Conservation (phyloP, 768 basidiomycete species). For the Boletus sp. region DNA sequence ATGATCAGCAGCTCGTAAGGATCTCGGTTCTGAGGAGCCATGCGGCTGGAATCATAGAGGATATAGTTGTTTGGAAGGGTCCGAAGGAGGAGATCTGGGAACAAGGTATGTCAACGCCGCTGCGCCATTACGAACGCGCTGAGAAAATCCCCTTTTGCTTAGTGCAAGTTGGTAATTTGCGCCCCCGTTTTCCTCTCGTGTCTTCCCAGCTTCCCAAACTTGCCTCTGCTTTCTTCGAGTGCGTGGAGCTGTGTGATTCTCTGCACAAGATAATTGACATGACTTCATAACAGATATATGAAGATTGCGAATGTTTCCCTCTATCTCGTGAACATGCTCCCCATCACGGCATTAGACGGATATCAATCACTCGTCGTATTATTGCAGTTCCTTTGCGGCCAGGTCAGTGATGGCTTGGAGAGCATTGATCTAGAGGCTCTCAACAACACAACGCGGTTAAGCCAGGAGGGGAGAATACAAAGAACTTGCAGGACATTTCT, state of each 20-base stretch:
- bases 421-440: conserved; percentile 24
- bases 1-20: conserved; percentile 53
- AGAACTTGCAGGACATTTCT: conserved; percentile 16
- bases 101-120: conserved; percentile 47
- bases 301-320: conserved; percentile 70
- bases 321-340: conserved; percentile 80
- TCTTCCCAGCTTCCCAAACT: conserved; percentile 24
- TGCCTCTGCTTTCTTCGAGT: conserved; percentile 51
- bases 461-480: conserved; percentile 12
- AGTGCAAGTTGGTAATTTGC: conserved; percentile 55
- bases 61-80: conserved; percentile 72
- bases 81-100: conserved; percentile 62
- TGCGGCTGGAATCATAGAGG: conserved; percentile 11
- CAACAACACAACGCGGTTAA: not conserved
- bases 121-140: not conserved
- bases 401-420: not conserved
- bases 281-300: conserved; percentile 48
- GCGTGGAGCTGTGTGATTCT: conserved; percentile 26
- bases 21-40: conserved; percentile 40
- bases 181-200: conserved; percentile 35
- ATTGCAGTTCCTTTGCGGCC: conserved; percentile 22
- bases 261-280: not conserved
- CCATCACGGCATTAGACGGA: conserved; percentile 72
- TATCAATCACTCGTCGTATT: conserved; percentile 47
- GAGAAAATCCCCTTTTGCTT: not conserved